These are phyloP conservation scores for Diaporthe destruens DNA, from an alignment of 2,329 filamentous ascomycete genomes.

Conservation along the genomic window DNA sequence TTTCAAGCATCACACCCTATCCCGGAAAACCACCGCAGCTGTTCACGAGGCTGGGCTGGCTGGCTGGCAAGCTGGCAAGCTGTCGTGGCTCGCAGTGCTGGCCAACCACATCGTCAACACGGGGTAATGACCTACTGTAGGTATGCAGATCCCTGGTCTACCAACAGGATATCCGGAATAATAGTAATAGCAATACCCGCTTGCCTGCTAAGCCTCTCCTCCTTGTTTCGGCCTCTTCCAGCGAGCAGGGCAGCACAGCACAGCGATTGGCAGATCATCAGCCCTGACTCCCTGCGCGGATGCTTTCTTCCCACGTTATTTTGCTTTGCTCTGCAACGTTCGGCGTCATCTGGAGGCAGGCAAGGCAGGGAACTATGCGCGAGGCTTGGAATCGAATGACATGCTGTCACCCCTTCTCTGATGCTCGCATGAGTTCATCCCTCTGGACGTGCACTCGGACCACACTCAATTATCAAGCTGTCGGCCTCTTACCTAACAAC, in stretches of 20 bases:
- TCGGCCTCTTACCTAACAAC: slow-evolving; percentile 32
- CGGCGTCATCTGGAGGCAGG: slow-evolving; percentile 25
- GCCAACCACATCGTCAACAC: too few relatives aligned
- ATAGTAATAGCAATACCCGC: not conserved
- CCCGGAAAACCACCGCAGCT: slow-evolving; percentile 9
- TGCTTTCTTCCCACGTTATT: slow-evolving; percentile 22
- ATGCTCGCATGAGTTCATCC: slow-evolving; percentile 32
- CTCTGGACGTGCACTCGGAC: slow-evolving; percentile 23
- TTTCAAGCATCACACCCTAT: slow-evolving; percentile 25
- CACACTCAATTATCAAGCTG: slow-evolving; percentile 4
- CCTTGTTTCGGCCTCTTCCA: slow-evolving; percentile 31
- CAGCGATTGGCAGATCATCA: slow-evolving; percentile 12
- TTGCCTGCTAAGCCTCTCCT: slow-evolving; percentile 30
- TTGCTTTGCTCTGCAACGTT: slow-evolving; percentile 25
- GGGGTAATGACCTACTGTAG: too few relatives aligned
- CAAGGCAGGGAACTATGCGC: slow-evolving; percentile 19
- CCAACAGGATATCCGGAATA: slow-evolving; percentile 1
- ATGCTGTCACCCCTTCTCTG: slow-evolving; percentile 31
- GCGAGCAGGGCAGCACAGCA: not conserved
- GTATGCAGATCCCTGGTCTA: slow-evolving; percentile 23
- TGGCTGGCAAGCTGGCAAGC: not conserved
- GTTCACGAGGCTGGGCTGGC: slow-evolving; percentile 11
- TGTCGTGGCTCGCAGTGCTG: not conserved
- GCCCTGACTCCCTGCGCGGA: not conserved
- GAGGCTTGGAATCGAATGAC: slow-evolving; percentile 19